Percentiles rank a stretch among this genome's conserved stretches.
Evolutionary conservation across 768 basidiomycete species (phyloP).

Genomic region (Suillus luteus): DNA sequence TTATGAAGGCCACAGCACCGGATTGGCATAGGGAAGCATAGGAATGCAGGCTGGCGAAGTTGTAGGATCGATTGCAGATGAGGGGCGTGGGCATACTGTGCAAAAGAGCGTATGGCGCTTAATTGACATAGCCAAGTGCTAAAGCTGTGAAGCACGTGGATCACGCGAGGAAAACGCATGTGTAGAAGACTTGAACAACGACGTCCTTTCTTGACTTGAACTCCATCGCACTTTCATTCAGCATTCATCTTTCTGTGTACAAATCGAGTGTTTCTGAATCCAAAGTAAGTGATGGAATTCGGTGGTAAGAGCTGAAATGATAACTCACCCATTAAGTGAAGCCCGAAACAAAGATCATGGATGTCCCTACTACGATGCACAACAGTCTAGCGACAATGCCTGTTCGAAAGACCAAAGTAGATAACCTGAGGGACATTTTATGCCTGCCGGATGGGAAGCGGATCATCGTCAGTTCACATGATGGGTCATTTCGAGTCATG

Average conservation of each 20-base stretch:
- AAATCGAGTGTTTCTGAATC: neutral
- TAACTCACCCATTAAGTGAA: neutral
- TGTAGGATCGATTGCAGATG: too few relatives aligned
- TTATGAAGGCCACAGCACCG: too few relatives aligned
- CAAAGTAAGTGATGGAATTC: neutral
- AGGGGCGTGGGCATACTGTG: too few relatives aligned
- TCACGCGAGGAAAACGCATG: too few relatives aligned
- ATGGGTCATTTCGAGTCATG: neutral
- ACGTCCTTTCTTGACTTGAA: neutral
- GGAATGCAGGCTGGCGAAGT: neutral
- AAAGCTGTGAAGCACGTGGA: too few relatives aligned
- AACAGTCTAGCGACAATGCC: neutral
- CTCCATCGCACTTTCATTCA: neutral
- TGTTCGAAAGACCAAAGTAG: neutral
- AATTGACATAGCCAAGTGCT: too few relatives aligned
- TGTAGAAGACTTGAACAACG: neutral
- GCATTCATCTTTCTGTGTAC: neutral
- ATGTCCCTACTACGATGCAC: neutral
- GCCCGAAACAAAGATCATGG: neutral
- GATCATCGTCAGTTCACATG: neutral
- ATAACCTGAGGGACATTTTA: neutral
- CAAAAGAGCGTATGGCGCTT: too few relatives aligned
- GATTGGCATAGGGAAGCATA: neutral
- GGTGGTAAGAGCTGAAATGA: neutral
- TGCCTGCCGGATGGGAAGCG: neutral